Evolutionary conservation across 345 rosid genomes (phyloP).

Genomic region (Pugionium dolabratum): DNA sequence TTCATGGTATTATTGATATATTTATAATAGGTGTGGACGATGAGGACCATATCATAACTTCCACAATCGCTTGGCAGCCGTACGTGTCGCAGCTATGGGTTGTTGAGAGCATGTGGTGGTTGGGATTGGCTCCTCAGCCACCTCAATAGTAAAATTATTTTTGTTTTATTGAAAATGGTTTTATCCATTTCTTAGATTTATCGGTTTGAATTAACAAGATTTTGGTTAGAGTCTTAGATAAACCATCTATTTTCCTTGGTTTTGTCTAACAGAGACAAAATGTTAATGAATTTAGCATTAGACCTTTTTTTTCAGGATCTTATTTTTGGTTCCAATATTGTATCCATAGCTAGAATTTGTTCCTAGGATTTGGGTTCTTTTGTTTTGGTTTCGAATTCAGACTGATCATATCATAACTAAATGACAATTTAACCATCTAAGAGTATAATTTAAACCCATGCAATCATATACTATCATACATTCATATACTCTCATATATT

Average conservation of each 20-base stretch:
- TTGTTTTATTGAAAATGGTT: constrained; percentile 7
- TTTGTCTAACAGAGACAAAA: background rate
- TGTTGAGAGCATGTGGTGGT: constrained; percentile 11
- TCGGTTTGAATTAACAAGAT: background rate
- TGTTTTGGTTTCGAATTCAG: no score
- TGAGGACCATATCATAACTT: constrained; percentile 12
- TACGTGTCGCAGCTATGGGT: background rate
- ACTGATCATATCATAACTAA: no score
- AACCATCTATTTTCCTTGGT: background rate
- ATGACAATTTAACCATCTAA: no score
- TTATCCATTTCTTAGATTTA: background rate
- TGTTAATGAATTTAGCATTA: background rate
- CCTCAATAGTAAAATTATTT: background rate
- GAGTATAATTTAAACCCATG: background rate
- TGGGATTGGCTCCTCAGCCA: constrained; percentile 6
- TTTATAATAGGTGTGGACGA: background rate
- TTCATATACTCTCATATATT: no score
- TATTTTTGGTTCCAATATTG: background rate
- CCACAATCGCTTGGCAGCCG: background rate
- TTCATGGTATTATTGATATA: background rate
- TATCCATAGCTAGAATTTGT: background rate
- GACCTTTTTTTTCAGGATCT: background rate
- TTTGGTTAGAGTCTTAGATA: background rate
- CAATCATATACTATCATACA: background rate
- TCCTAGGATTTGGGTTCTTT: background rate